Percentiles rank a stretch among this genome's conserved stretches.
Conservation (phyloP, 139 green algal genomes). For the Trebouxia sp. region DNA sequence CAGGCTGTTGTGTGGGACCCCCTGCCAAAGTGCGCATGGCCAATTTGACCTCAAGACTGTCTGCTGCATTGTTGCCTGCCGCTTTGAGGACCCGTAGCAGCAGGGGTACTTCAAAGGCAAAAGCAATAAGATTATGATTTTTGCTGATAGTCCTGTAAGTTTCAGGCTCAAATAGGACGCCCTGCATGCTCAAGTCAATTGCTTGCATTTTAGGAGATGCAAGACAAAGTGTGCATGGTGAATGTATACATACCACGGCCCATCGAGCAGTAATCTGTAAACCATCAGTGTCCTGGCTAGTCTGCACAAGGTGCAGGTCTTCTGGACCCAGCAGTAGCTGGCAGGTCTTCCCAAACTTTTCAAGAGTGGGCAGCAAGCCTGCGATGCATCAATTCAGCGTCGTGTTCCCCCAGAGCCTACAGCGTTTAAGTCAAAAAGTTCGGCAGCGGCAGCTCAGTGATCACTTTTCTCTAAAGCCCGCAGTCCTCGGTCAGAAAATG, state of each 20-base stretch:
- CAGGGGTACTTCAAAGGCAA: slow-evolving; percentile 66
- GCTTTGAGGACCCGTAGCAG: slow-evolving; percentile 61
- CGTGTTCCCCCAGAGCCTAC: background rate
- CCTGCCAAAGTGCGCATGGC: slow-evolving; percentile 46
- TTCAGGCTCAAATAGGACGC: slow-evolving; percentile 61
- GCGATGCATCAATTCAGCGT: background rate
- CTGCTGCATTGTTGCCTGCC: slow-evolving; percentile 26
- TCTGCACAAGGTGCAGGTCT: slow-evolving; percentile 72
- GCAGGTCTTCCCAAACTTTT: slow-evolving; percentile 81
- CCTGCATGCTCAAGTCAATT: slow-evolving; percentile 42
- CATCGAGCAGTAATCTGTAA: slow-evolving; percentile 64
- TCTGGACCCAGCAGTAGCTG: slow-evolving; percentile 63
- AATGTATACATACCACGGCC: slow-evolving; percentile 34
- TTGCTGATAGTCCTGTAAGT: slow-evolving; percentile 55
- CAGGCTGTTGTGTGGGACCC: slow-evolving; percentile 24
- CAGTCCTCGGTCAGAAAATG: slow-evolving; percentile 57
- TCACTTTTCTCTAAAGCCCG: slow-evolving; percentile 55
- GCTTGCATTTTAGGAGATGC: too few species aligned
- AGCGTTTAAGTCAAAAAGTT: background rate
- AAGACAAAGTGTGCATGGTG: background rate
- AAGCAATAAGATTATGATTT: slow-evolving; percentile 74
- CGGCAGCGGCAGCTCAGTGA: background rate
- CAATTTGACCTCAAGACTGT: slow-evolving; percentile 51
- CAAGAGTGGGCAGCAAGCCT: slow-evolving; percentile 74
- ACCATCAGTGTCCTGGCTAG: slow-evolving; percentile 64